Base-by-base conservation (phyloP, 805 yeast genomes). In the Candida boleticola region DNA sequence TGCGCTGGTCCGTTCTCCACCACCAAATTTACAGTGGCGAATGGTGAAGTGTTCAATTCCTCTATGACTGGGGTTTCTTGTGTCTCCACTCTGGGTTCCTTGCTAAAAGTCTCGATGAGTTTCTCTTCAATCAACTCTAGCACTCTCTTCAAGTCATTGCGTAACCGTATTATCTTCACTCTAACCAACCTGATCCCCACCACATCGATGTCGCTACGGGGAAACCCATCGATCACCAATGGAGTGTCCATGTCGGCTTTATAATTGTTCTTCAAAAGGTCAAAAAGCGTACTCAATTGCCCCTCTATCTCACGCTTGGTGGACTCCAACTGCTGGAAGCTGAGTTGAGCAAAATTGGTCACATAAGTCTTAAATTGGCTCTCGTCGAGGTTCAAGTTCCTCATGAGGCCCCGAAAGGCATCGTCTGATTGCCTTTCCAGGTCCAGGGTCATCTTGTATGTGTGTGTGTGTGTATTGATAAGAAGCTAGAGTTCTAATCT, bases 131-230 rank as follows among this genome's bases (percentile, higher is more conserved):
- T 58, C 18, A 66, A 58, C 4, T 62, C 57, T 50, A 81, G 56
- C 5, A 87, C 63, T 13, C 53, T 58, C 37, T 68, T 69, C 48
- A 82, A 69, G 61, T 92, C 97, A 54, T 89, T 90, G 44, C 83
- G 70, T 30, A 85, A 66, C 40, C 85, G 68, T 27, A 85, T 79
- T 25, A 90, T 79, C 53, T 75, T 76, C 7, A 80, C 75, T 44
- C 97, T 66, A 1, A 82, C 56, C 7, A 76, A 58, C 40, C 96
- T 66, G 10, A 89, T 70, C 17, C 67, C 54, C 13, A 89, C 79
- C 3, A 92, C 85, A 53, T 92, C 95, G 21, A 92, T 73, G 55
- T 92, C 97, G 14, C 70, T 60, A 33, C 97, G 66, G 0, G 99
- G 99, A 53, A 78, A 92, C 17, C 97, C 97, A 54, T 92, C 96